Evolutionary conservation across 192 early-diverging fungal genomes (phyloP).

Genomic region (Rhizoclosmatium globosum): DNA sequence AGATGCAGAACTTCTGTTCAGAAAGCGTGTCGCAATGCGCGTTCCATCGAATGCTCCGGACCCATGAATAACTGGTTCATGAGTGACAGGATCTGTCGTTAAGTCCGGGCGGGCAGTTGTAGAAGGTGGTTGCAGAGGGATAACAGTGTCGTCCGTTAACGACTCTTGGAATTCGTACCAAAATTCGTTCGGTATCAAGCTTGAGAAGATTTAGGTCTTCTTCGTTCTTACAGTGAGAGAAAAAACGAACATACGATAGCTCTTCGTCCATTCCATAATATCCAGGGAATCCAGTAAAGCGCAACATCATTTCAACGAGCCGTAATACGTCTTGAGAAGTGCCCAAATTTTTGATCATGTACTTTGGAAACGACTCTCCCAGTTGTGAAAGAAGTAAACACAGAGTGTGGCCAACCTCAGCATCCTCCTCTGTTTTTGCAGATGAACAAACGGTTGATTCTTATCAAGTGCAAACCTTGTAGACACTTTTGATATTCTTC

Average conservation of each 20-base stretch:
- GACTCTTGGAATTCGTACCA: slow-evolving; percentile 40
- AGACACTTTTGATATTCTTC: slow-evolving; percentile 43
- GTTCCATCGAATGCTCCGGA: slow-evolving; percentile 20
- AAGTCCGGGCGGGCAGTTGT: slow-evolving; percentile 9
- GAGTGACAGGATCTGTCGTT: slow-evolving; percentile 41
- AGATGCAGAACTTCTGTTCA: background rate
- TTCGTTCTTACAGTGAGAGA: background rate
- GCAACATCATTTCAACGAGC: slow-evolving; percentile 51
- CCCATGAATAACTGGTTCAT: slow-evolving; percentile 40
- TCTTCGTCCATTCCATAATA: slow-evolving; percentile 53
- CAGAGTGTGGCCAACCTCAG: slow-evolving; percentile 32
- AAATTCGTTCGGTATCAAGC: slow-evolving; percentile 22
- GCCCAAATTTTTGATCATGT: slow-evolving; percentile 35
- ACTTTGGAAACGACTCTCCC: slow-evolving; percentile 48
- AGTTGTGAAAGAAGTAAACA: slow-evolving; percentile 47
- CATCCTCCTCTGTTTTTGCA: slow-evolving; percentile 42
- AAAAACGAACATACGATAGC: slow-evolving; percentile 41
- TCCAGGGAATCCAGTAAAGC: slow-evolving; percentile 48
- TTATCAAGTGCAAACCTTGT: slow-evolving; percentile 27
- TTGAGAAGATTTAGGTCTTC: background rate
- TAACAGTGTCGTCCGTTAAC: slow-evolving; percentile 30
- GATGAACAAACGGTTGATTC: background rate
- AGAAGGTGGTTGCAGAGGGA: background rate
- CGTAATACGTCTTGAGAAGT: slow-evolving; percentile 10
- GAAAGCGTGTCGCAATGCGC: slow-evolving; percentile 26